Percentiles rank a stretch among this genome's conserved stretches.
phyloP scores from a whole-genome alignment of 768 basidiomycete genomes.

The Psilocybe azurescens region DNA sequence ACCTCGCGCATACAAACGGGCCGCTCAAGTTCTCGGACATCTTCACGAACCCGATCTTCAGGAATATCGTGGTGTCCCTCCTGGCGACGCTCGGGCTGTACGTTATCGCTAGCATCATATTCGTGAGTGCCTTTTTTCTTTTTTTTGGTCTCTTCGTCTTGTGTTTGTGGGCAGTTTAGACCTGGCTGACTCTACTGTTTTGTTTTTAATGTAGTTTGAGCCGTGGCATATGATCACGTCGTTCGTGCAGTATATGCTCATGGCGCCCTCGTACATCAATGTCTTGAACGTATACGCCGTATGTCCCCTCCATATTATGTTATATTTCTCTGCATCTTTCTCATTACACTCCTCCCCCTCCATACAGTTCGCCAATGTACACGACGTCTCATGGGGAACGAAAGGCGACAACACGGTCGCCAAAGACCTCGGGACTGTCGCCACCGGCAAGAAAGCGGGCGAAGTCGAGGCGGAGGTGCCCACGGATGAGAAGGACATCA shows the following conservation, averaged over 20 bases:
- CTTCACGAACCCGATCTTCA: conserved; percentile 81
- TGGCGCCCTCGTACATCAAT: conserved; percentile 93
- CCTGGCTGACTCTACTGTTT: neutral
- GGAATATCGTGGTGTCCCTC: conserved; percentile 86
- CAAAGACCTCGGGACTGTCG: conserved; percentile 86
- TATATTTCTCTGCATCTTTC: neutral
- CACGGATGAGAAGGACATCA: conserved; percentile 86
- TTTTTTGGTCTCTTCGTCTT: neutral
- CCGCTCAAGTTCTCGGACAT: conserved; percentile 60
- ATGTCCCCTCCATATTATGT: conserved; percentile 25
- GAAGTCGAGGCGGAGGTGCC: conserved; percentile 84
- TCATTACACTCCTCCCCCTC: conserved; percentile 4
- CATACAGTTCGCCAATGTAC: conserved; percentile 81
- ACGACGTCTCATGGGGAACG: conserved; percentile 95
- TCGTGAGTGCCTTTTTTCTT: conserved; percentile 59
- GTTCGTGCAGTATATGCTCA: conserved; percentile 89
- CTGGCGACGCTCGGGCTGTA: conserved; percentile 92
- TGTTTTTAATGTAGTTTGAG: conserved; percentile 65
- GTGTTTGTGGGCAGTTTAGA: neutral
- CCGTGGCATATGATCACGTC: conserved; percentile 99
- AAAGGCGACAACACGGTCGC: conserved; percentile 91
- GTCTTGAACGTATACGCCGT: conserved; percentile 92
- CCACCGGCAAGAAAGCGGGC: conserved; percentile 61
- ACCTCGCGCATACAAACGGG: conserved; percentile 52
- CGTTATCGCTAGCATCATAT: conserved; percentile 79